Base-by-base conservation (phyloP, 116 monocot species). In the Iris pallida region DNA sequence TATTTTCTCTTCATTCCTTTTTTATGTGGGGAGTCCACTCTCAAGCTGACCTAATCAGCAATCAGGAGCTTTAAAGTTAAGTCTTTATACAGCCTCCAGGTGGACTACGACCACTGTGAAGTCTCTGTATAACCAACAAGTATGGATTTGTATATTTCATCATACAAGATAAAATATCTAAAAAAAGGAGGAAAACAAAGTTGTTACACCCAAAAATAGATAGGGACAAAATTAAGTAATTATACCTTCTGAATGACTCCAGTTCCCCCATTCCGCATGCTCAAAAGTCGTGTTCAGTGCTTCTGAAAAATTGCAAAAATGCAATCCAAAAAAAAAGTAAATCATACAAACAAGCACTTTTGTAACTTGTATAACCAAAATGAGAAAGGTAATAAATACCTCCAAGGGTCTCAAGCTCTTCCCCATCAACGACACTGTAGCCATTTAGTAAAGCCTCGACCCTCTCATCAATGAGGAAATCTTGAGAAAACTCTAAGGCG, bases 191-290 rank as follows among this genome's bases (percentile, higher is more conserved):
- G 8, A 18, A 53, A 49, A 4, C 30, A 30, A 30, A 30, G 30
- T 30, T 30, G 30, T 30, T 30, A 30, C 30, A 30, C 30, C 30
- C 30, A 30, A 41, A 57, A 43, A 58, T 11, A 57, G 16, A 66
- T 30, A 55, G 8, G 43, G 12, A 74, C 11, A 66, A 61, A 7
- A 19, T 44, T 72, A 43, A 12, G 13, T 9, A 30, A 30, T 30
- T 46, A 59, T 89, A 99, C 99, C 93, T 93, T 93, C 99, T 18
- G 83, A 76, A 13, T 76, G 81, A 73, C 61, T 74, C 98, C 87
- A 93, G 12, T 78, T 84, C 59, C 93, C 88, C 85, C 81, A 90
- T 45, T 93, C 88, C 53, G 74, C 84, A 49, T 79, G 75, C 68
- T 82, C 71, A 77, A 99, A 99, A 58, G 59, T 71, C 7, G 81